Percentiles rank a stretch among this genome's conserved stretches.
These are phyloP conservation scores for Asparagopsis taxiformis DNA, from an alignment of 31 red algal species.

Conservation along the genomic window DNA sequence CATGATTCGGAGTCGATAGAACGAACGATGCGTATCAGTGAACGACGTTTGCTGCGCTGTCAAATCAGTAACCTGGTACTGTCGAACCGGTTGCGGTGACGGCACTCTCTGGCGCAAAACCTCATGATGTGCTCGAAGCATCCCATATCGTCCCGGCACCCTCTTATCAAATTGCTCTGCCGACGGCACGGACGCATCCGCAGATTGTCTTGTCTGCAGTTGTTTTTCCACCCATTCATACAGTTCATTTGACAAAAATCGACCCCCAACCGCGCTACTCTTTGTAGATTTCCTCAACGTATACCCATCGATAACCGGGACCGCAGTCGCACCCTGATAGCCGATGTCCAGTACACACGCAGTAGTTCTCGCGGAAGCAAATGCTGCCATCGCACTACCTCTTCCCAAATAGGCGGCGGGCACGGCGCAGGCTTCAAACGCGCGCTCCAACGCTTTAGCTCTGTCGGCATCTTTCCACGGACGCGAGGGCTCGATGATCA, in stretches of 20 bases:
- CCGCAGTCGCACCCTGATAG: conserved; percentile 43
- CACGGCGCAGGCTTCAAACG: conserved; percentile 62
- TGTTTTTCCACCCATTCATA: conserved; percentile 26
- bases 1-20: conserved; percentile 48
- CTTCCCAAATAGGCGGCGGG: conserved; percentile 65
- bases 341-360: conserved; percentile 86
- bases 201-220: too few species aligned
- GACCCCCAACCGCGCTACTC: conserved; percentile 40
- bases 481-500: conserved; percentile 64
- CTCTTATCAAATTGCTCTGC: conserved; percentile 4
- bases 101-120: conserved; percentile 24
- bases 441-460: conserved; percentile 32
- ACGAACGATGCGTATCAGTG: conserved; percentile 37
- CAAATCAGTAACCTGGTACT: conserved; percentile 38
- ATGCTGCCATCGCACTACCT: conserved; percentile 79
- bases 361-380: conserved; percentile 73
- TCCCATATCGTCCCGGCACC: conserved; percentile 11
- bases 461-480: conserved; percentile 37
- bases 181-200: neutral
- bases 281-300: conserved; percentile 41
- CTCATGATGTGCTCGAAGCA: conserved; percentile 58
- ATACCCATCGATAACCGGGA: conserved; percentile 94
- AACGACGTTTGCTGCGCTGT: conserved; percentile 5
- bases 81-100: conserved; percentile 2
- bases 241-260: conserved; percentile 20